Base-by-base conservation (phyloP, 352 stramenopile genomes). In the Globisporangium ultimum region DNA sequence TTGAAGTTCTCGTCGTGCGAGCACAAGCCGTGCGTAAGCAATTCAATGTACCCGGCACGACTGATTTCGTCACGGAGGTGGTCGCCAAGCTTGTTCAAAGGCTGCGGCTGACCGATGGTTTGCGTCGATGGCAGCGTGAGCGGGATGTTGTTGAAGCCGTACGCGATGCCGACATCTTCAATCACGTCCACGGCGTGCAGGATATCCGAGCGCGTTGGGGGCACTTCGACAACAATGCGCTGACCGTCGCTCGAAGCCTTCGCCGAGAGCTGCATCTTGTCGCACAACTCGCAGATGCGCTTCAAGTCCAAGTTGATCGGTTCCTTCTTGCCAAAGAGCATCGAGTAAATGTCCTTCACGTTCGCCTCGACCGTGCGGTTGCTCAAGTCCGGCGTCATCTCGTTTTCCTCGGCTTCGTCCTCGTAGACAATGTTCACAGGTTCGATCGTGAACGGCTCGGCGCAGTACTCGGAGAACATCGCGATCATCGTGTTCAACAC, bases 111-210 rank as follows among this genome's bases (percentile, higher is more conserved):
- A 55, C 97, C 98, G 22, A 99, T 97, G 9, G 96, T 98, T 68
- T 97, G 87, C 41, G 97, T 99, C 15, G 80, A 68, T 32, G 98
- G 97, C 36, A 99, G 87, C 59, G 82, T 97, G 43, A 93, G 93
- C 45, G 93, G 88, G 69, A 99, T 99, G 64, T 99, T 99, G 85
- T 99, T 99, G 74, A 99, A 99, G 42, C 98, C 98, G 75, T 99
- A 99, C 1, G 98, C 97, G 66, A 99, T 99, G 43, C 96, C 97
- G 22, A 99, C 93, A 74, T 99, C 98, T 79, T 99, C 89, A 24
- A 98, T 97, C 67, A 99, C 96, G 70, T 99, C 98, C n/a, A 99
- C 95, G 5, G 96, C 78, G 73, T 99, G 98, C 38, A 99, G 71
- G 70, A 99, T 98, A 72, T 99, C 98, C 53, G 84, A 97, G 15